A percentile compares a stretch with the other conserved stretches of the same genome.
Conservation (phyloP, 2,329 filamentous ascomycete genomes). For the Penicillium sp. region DNA sequence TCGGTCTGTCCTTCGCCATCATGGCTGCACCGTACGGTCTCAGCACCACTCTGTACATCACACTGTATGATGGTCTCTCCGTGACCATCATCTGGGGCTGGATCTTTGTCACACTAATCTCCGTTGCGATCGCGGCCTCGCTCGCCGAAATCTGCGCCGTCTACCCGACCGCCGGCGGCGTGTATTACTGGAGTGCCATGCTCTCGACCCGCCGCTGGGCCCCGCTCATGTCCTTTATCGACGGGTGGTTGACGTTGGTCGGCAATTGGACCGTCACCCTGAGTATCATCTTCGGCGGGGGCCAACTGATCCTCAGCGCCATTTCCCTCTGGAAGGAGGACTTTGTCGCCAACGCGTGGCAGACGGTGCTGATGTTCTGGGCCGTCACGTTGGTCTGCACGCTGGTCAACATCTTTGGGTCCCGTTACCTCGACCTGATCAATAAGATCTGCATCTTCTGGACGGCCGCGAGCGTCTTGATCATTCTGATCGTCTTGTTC, state of each 20-base stretch:
- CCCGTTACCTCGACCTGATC: constrained; percentile 59
- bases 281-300: constrained; percentile 67
- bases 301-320: constrained; percentile 61
- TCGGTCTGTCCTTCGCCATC: constrained; percentile 67
- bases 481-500: constrained; percentile 60
- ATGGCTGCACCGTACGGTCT: constrained; percentile 67
- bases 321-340: constrained; percentile 66
- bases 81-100: constrained; percentile 67
- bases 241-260: constrained; percentile 65
- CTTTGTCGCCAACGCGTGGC: constrained; percentile 61
- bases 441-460: constrained; percentile 70
- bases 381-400: constrained; percentile 62
- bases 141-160: constrained; percentile 65
- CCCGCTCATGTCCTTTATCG: constrained; percentile 62
- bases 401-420: constrained; percentile 58
- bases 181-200: constrained; percentile 68
- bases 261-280: constrained; percentile 66
- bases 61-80: constrained; percentile 60
- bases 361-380: constrained; percentile 68
- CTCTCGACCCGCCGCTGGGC: constrained; percentile 60
- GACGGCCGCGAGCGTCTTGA: constrained; percentile 60
- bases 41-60: constrained; percentile 63
- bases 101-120: constrained; percentile 60
- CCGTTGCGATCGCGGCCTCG: constrained; percentile 58
- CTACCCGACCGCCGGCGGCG: constrained; percentile 62